Conservation (phyloP, 2,329 filamentous ascomycete species). For the Colletotrichum tropicale region DNA sequence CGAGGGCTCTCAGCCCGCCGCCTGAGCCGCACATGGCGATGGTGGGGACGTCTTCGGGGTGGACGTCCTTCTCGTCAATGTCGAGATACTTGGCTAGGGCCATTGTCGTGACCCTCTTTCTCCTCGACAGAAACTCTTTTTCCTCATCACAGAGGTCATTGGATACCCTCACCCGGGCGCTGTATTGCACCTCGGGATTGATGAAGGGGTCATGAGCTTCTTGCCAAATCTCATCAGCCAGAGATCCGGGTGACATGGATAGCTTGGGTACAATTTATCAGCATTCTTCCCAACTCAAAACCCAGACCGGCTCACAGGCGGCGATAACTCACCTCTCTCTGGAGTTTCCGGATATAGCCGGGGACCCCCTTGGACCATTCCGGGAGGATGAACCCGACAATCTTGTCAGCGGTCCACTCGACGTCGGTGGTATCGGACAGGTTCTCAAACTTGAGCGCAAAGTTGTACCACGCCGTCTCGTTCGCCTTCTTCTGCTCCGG, state of each 20-base stretch:
- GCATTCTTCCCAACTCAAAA: not conserved
- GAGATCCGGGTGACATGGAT: constrained; percentile 83
- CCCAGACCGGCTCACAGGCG: fast-evolving
- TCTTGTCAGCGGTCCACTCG: constrained; percentile 61
- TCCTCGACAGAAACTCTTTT: constrained; percentile 71
- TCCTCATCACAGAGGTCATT: constrained; percentile 84
- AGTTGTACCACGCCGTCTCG: constrained; percentile 51
- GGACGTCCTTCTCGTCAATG: constrained; percentile 78
- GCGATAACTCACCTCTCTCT: constrained; percentile 62
- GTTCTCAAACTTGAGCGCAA: constrained; percentile 51
- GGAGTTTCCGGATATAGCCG: constrained; percentile 79
- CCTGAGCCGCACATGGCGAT: constrained; percentile 96
- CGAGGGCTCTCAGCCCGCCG: constrained; percentile 85
- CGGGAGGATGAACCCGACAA: constrained; percentile 77
- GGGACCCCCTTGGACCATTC: constrained; percentile 83
- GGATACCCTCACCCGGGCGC: constrained; percentile 83
- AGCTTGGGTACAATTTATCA: constrained; percentile 43
- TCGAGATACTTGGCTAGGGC: constrained; percentile 84
- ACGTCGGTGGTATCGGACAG: constrained; percentile 60
- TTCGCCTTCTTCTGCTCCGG: constrained; percentile 23
- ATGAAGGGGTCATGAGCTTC: constrained; percentile 84
- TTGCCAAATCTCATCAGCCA: constrained; percentile 92
- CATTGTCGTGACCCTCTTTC: constrained; percentile 70
- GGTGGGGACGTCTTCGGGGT: constrained; percentile 89
- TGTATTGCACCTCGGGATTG: constrained; percentile 86